Percentiles rank a stretch among this genome's conserved stretches.
These are phyloP conservation scores for Kwoniella heveanensis DNA, from an alignment of 768 basidiomycete genomes.

Conservation along the genomic window DNA sequence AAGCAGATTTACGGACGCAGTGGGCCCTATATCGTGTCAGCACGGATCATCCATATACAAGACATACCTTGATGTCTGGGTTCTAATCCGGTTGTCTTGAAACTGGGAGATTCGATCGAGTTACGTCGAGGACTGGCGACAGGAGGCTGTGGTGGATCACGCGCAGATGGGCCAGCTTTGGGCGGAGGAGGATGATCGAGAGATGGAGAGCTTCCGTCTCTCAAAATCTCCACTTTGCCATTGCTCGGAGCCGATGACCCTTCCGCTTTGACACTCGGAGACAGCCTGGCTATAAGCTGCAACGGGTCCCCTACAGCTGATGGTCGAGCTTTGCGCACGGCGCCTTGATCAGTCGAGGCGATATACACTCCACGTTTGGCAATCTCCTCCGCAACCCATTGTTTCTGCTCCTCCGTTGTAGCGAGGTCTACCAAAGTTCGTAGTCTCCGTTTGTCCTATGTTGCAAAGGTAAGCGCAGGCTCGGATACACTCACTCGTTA, in stretches of 20 bases:
- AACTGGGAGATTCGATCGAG: slow-evolving; percentile 17
- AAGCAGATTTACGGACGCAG: slow-evolving; percentile 14
- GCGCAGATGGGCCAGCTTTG: background rate
- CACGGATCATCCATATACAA: background rate
- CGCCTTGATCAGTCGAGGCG: slow-evolving; percentile 14
- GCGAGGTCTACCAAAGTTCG: slow-evolving; percentile 21
- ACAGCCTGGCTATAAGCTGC: slow-evolving; percentile 13
- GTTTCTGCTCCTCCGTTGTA: slow-evolving; percentile 21
- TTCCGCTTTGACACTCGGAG: background rate
- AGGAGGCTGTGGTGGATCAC: background rate
- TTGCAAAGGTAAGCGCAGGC: background rate
- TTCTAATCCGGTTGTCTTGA: slow-evolving; percentile 19
- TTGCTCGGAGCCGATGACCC: background rate
- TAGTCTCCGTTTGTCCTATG: slow-evolving; percentile 16
- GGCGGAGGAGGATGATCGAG: background rate
- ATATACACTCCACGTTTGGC: slow-evolving; percentile 16
- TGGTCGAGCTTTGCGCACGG: slow-evolving; percentile 12
- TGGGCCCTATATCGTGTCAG: slow-evolving; percentile 14
- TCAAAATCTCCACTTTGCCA: background rate
- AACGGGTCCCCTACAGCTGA: slow-evolving; percentile 11
- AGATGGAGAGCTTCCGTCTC: background rate
- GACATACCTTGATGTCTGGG: slow-evolving; percentile 17
- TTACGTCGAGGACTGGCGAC: background rate
- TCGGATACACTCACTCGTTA: background rate
- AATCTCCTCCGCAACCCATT: slow-evolving; percentile 20